phyloP scores from a whole-genome alignment of 225 moss, liverwort and hornwort species.

The Asterella californica region DNA sequence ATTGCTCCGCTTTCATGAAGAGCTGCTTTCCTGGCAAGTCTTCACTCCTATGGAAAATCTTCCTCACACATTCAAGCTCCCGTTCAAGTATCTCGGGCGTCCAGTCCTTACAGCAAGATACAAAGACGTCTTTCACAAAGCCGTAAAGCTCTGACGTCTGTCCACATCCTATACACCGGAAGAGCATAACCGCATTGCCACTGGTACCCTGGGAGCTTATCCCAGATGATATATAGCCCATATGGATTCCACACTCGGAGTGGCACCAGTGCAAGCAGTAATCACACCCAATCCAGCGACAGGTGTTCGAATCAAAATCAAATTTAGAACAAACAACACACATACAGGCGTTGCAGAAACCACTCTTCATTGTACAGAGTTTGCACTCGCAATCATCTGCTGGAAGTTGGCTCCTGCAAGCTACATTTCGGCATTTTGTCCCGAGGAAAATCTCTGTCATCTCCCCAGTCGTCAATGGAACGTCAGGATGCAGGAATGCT shows the following conservation, averaged over 20 bases:
- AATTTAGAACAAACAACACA: conserved; percentile 96
- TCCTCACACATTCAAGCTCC: conserved; percentile 89
- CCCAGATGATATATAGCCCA: conserved; percentile 84
- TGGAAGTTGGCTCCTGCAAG: conserved; percentile 80
- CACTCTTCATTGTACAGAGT: conserved; percentile 76
- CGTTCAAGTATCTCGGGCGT: conserved; percentile 63
- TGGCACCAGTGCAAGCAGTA: conserved; percentile 99
- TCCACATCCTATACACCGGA: conserved; percentile 84
- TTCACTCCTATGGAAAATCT: conserved; percentile 82
- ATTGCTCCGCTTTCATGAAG: conserved; percentile 76
- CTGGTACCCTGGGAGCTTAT: conserved; percentile 70
- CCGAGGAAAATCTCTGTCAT: conserved; percentile 83
- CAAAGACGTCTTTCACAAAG: conserved; percentile 96
- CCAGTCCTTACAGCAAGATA: conserved; percentile 91
- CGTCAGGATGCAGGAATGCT: conserved; percentile 80
- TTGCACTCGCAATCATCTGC: conserved; percentile 97
- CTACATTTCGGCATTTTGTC: conserved; percentile 82
- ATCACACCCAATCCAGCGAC: conserved; percentile 99
- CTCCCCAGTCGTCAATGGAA: conserved; percentile 67
- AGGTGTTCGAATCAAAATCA: conserved; percentile 95
- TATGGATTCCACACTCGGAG: conserved; percentile 91
- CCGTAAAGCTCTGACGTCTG: conserved; percentile 97
- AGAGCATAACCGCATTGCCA: conserved; percentile 88
- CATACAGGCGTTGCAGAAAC: conserved; percentile 99
- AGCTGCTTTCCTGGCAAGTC: conserved; percentile 79